Evolutionary conservation across 208 protist species (phyloP).

Genomic region (Naegleria lovaniensis): DNA sequence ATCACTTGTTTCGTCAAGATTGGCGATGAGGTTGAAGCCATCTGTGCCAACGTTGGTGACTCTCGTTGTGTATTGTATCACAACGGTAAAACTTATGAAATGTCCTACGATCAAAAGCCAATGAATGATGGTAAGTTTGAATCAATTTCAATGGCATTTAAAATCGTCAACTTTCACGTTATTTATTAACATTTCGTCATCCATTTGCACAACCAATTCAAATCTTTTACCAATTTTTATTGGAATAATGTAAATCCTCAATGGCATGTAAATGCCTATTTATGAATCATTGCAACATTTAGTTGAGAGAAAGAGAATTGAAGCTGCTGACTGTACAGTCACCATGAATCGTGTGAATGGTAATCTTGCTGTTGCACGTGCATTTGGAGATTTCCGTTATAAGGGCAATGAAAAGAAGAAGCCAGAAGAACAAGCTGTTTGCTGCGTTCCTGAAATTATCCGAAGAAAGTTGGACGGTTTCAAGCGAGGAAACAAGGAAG

Average conservation of each 20-base stretch:
- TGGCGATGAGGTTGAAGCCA: background rate
- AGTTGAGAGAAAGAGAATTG: background rate
- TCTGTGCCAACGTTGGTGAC: conserved; percentile 19
- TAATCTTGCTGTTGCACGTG: background rate
- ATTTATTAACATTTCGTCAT: too few relatives aligned
- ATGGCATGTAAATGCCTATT: too few relatives aligned
- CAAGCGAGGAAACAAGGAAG: background rate
- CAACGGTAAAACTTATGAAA: background rate
- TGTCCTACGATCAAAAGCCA: background rate
- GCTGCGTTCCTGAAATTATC: background rate
- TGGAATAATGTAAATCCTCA: too few relatives aligned
- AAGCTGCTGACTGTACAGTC: background rate
- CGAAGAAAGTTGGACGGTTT: background rate
- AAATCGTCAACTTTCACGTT: too few relatives aligned
- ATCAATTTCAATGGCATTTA: background rate
- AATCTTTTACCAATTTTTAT: too few relatives aligned
- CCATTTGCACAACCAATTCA: too few relatives aligned
- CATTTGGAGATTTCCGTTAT: conserved; percentile 6
- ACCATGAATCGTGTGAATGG: background rate
- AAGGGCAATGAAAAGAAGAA: background rate
- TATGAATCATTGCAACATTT: too few relatives aligned
- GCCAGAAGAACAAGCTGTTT: background rate
- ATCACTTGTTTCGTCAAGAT: background rate
- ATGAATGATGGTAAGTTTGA: background rate
- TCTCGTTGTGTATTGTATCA: conserved; percentile 7